Evolutionary conservation across 78 protist species (phyloP).

Genomic region (Dictyostelium intermedium): DNA sequence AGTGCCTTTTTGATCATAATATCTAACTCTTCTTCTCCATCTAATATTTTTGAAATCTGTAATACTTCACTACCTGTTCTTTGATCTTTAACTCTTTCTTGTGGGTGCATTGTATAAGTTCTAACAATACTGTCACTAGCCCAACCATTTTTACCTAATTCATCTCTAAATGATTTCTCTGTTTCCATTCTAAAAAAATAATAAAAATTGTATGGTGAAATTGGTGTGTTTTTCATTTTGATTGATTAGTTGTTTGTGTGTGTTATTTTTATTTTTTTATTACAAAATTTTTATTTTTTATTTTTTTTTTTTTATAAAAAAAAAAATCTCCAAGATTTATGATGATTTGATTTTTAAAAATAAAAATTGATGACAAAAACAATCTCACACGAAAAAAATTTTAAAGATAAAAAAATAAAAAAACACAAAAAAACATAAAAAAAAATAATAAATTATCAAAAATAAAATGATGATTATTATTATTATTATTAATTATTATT

Average conservation of each 20-base stretch:
- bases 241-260: not conserved
- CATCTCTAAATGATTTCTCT: constrained; percentile 21
- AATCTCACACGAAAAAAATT: not conserved
- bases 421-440: not conserved
- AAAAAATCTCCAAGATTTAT: not conserved
- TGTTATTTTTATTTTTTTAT: too few relatives aligned
- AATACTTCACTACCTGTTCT: constrained; percentile 34
- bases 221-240: not conserved
- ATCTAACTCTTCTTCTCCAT: constrained; percentile 69
- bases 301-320: not conserved
- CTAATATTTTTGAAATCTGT: constrained; percentile 7
- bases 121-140: constrained; percentile 42
- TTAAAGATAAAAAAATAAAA: not conserved
- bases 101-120: constrained; percentile 53
- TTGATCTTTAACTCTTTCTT: constrained; percentile 64
- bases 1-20: constrained; percentile 41
- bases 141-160: constrained; percentile 46
- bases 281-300: not conserved
- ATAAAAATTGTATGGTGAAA: not conserved
- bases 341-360: too few relatives aligned
- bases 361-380: not conserved
- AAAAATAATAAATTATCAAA: too few relatives aligned
- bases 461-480: too few relatives aligned
- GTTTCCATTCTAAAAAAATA: not conserved
- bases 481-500: too few relatives aligned